Evolutionary conservation across 2,329 filamentous ascomycete genomes (phyloP).

Genomic region (Colletotrichum eleusines): DNA sequence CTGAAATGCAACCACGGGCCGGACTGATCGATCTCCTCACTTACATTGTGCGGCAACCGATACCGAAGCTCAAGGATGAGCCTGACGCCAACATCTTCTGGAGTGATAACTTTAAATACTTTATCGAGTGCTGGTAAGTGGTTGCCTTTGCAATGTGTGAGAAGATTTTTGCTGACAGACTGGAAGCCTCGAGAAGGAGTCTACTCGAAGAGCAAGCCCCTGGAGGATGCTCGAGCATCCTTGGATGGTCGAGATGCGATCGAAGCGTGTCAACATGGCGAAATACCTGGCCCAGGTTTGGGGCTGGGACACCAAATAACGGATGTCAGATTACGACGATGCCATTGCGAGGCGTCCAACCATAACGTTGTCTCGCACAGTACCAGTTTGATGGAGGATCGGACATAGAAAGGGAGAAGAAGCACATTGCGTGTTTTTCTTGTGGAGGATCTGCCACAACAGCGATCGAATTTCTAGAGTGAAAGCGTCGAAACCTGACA

Average conservation of each 20-base stretch:
- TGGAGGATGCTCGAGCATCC: slow-evolving; percentile 99
- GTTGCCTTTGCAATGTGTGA: background rate
- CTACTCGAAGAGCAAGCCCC: slow-evolving; percentile 85
- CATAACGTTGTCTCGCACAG: background rate
- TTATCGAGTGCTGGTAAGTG: slow-evolving; percentile 98
- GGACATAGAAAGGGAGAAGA: background rate
- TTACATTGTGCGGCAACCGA: slow-evolving; percentile 95
- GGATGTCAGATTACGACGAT: background rate
- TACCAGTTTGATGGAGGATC: background rate
- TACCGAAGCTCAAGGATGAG: slow-evolving; percentile 96
- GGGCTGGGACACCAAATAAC: slow-evolving; percentile 82
- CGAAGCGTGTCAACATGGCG: slow-evolving; percentile 97
- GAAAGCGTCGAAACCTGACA: slow-evolving; percentile 1
- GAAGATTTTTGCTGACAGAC: slow-evolving; percentile 14
- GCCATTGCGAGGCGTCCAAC: background rate
- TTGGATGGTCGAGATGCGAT: slow-evolving; percentile 97
- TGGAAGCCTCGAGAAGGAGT: slow-evolving; percentile 90
- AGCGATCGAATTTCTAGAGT: background rate
- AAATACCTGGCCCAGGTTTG: slow-evolving; percentile 95
- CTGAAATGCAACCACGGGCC: slow-evolving; percentile 92
- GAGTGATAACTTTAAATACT: slow-evolving; percentile 99
- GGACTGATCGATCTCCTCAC: slow-evolving; percentile 95
- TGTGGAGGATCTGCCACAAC: background rate
- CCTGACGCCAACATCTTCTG: slow-evolving; percentile 89
- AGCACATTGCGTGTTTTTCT: background rate